These are phyloP conservation scores for Botrytis squamosa DNA, from an alignment of 2,329 filamentous ascomycete genomes.

Conservation along the genomic window DNA sequence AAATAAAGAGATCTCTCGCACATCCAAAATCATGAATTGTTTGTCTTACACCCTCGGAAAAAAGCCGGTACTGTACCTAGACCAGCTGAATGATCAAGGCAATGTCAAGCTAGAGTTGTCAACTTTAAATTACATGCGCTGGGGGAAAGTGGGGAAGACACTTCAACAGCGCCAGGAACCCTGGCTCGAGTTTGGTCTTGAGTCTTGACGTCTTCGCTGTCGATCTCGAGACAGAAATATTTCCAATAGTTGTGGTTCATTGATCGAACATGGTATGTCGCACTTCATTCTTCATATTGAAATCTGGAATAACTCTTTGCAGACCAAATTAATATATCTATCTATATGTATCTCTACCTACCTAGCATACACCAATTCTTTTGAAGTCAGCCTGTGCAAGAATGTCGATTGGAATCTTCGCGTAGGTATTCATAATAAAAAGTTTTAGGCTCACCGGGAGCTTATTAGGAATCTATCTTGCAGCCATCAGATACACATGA, in stretches of 20 bases:
- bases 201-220: background rate
- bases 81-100: constrained; percentile 13
- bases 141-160: constrained; percentile 1
- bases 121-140: constrained; percentile 9
- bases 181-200: background rate
- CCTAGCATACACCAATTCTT: background rate
- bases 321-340: background rate
- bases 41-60: background rate
- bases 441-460: background rate
- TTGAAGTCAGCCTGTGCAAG: background rate
- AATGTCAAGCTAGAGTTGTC: background rate
- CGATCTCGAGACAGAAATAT: background rate
- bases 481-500: no score
- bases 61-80: constrained; percentile 4
- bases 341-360: no score
- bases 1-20: background rate
- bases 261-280: background rate
- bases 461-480: background rate
- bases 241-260: background rate
- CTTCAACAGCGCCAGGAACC: background rate
- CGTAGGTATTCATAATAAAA: background rate
- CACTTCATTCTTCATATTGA: background rate
- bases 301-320: background rate
- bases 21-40: background rate
- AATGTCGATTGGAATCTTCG: background rate